These are phyloP conservation scores for Parachlorella kessleri DNA, from an alignment of 139 green algal genomes.

Conservation along the genomic window DNA sequence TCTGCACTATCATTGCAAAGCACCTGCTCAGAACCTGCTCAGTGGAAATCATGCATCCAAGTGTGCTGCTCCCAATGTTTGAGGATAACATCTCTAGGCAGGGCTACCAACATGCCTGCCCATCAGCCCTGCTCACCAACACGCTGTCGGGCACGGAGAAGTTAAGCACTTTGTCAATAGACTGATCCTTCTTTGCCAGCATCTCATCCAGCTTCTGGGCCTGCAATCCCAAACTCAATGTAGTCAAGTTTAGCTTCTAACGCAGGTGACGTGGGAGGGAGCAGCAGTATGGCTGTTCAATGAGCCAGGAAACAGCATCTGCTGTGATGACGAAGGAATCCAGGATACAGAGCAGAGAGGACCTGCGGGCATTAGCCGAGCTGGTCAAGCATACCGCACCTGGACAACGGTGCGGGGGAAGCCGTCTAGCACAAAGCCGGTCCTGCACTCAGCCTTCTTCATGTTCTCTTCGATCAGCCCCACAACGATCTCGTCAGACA, in stretches of 20 bases:
- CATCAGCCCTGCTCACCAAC: slow-evolving; percentile 67
- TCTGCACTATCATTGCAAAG: no score
- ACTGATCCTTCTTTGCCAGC: slow-evolving; percentile 71
- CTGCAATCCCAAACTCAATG: slow-evolving; percentile 39
- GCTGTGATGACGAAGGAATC: no score
- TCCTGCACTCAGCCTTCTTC: slow-evolving; percentile 86
- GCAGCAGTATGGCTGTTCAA: not conserved
- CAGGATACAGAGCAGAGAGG: no score
- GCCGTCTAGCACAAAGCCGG: slow-evolving; percentile 98
- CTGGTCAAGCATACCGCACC: slow-evolving; percentile 1
- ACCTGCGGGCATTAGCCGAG: no score
- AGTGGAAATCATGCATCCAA: no score
- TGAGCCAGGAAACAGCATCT: no score
- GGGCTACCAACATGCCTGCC: no score
- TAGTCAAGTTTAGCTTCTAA: not conserved
- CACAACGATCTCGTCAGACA: slow-evolving; percentile 97
- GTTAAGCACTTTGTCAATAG: slow-evolving; percentile 94
- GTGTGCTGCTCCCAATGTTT: no score
- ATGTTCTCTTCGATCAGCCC: slow-evolving; percentile 93
- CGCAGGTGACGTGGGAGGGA: not conserved
- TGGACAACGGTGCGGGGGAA: slow-evolving; percentile 87
- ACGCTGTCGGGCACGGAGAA: slow-evolving; percentile 91
- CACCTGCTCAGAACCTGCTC: no score
- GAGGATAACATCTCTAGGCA: no score
- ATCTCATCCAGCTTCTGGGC: slow-evolving; percentile 96